These are phyloP conservation scores for Phytophthora pini DNA, from an alignment of 352 stramenopile species.

Conservation along the genomic window DNA sequence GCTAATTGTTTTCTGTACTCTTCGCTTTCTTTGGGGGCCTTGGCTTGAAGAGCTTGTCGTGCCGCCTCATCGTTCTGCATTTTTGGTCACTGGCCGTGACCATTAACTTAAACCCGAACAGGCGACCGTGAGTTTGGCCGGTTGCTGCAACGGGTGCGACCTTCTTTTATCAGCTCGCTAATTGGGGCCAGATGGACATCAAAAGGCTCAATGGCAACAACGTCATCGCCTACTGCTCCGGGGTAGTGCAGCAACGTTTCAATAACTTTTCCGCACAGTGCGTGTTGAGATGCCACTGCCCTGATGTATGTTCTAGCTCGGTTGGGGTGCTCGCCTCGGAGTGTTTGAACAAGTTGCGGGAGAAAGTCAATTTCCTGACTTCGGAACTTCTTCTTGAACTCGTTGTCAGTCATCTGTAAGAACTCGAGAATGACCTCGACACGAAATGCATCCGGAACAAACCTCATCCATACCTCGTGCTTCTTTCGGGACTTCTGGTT, in stretches of 20 bases:
- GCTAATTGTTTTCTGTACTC: constrained; percentile 54
- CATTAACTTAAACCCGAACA: constrained; percentile 14
- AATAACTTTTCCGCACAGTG: constrained; percentile 52
- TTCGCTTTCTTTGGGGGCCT: constrained; percentile 33
- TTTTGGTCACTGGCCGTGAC: constrained; percentile 2
- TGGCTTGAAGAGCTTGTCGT: constrained; percentile 20
- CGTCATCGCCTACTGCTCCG: constrained; percentile 44
- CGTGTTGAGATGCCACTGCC: constrained; percentile 47
- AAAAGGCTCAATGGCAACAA: constrained; percentile 40
- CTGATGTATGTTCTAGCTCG: constrained; percentile 63
- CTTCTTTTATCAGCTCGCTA: constrained; percentile 48
- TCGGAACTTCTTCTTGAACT: constrained; percentile 47
- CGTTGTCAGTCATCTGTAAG: constrained; percentile 44
- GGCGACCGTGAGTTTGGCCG: constrained; percentile 19
- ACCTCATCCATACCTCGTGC: constrained; percentile 53
- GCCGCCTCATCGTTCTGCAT: constrained; percentile 62
- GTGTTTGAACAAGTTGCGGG: constrained; percentile 63
- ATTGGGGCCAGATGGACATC: constrained; percentile 48
- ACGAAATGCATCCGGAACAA: constrained; percentile 46
- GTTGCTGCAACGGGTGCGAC: constrained; percentile 20
- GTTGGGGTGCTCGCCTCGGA: constrained; percentile 65
- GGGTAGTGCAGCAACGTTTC: constrained; percentile 43
- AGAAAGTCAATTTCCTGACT: constrained; percentile 71
- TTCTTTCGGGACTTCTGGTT: constrained; percentile 29
- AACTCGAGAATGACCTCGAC: constrained; percentile 48